Evolutionary conservation across 176 grass and related monocot genomes (phyloP).

Genomic region (Panicum miliaceum): DNA sequence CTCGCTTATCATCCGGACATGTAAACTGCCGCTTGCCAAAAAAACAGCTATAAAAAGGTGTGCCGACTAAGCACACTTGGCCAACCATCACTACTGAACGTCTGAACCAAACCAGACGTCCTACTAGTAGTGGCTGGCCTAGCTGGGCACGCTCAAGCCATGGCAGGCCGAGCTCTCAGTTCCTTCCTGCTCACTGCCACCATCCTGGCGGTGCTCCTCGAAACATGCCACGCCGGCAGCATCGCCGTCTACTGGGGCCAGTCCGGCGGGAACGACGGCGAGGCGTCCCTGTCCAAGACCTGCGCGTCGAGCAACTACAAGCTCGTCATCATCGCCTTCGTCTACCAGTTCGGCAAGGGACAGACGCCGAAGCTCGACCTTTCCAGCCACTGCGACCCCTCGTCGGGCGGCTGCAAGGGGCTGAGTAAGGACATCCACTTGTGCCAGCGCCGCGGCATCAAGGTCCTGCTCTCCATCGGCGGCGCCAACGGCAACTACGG

Average conservation of each 20-base stretch:
- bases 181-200: slow-evolving; percentile 11
- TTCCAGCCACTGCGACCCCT: slow-evolving; percentile 65
- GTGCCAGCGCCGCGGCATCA: slow-evolving; percentile 61
- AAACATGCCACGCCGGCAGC: slow-evolving; percentile 48
- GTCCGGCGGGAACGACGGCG: slow-evolving; percentile 54
- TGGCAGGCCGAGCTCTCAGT: slow-evolving; percentile 27
- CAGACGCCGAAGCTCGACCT: slow-evolving; percentile 66
- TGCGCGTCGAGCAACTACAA: slow-evolving; percentile 55
- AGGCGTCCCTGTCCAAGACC: slow-evolving; percentile 46
- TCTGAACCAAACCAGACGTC: neutral
- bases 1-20: neutral
- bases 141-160: slow-evolving; percentile 13
- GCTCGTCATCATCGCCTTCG: slow-evolving; percentile 65
- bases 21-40: neutral
- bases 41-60: slow-evolving; percentile 30
- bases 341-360: slow-evolving; percentile 73
- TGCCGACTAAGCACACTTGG: neutral
- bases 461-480: slow-evolving; percentile 75
- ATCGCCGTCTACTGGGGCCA: slow-evolving; percentile 73
- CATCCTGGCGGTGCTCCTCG: neutral
- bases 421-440: slow-evolving; percentile 55
- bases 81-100: neutral
- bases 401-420: slow-evolving; percentile 45
- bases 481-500: slow-evolving; percentile 58
- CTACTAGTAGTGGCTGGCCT: neutral